Conservation (phyloP, 164 flowering plant genomes). For the Vitis riparia region DNA sequence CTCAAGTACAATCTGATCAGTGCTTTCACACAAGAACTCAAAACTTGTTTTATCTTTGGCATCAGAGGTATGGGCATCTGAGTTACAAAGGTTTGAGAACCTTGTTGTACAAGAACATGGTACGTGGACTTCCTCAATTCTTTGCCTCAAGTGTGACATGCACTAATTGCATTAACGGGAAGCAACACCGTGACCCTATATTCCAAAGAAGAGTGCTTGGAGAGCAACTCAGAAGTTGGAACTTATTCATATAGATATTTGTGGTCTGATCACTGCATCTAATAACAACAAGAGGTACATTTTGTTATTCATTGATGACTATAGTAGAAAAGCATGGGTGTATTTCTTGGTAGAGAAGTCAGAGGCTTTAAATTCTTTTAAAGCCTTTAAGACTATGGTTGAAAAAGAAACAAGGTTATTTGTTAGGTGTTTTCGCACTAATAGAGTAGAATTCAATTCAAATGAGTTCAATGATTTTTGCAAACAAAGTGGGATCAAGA, state of each 20-base stretch:
- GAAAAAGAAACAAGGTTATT: slow-evolving; percentile 7
- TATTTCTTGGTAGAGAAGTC: not conserved
- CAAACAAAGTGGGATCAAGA: not conserved
- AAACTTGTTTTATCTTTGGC: not conserved
- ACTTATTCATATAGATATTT: slow-evolving; percentile 4
- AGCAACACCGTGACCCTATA: slow-evolving; percentile 9
- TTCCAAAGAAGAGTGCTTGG: slow-evolving; percentile 14
- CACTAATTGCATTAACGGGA: too few relatives aligned
- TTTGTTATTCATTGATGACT: slow-evolving; percentile 13
- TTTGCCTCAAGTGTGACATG: too few relatives aligned
- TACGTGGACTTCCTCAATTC: not conserved
- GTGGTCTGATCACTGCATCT: slow-evolving; percentile 6
- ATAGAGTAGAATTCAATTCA: too few relatives aligned
- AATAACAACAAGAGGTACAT: slow-evolving; percentile 15
- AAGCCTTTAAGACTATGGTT: too few relatives aligned
- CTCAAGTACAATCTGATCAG: not conserved
- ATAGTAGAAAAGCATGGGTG: slow-evolving; percentile 11
- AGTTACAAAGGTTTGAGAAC: slow-evolving; percentile 13
- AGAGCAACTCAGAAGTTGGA: slow-evolving; percentile 19
- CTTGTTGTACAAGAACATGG: slow-evolving; percentile 14
- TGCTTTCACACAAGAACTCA: too few relatives aligned
- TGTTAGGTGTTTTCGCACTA: slow-evolving; percentile 5
- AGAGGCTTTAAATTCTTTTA: too few relatives aligned
- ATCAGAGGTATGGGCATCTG: slow-evolving; percentile 11
- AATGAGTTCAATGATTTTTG: slow-evolving; percentile 10